phyloP scores from a whole-genome alignment of 129 eudicot species.

The Cynara cardunculus region DNA sequence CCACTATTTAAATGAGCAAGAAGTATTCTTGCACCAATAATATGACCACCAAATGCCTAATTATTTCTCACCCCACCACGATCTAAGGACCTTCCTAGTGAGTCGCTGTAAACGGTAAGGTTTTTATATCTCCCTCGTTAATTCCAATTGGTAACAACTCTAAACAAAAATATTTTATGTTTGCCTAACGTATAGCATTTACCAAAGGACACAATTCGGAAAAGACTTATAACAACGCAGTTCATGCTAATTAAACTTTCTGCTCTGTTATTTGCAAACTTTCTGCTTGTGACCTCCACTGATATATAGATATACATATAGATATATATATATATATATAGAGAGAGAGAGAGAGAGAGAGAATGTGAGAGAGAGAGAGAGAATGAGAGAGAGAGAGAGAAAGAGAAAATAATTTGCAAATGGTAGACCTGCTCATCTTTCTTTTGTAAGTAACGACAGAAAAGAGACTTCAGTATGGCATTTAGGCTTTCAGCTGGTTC shows the following conservation, averaged over 20 bases:
- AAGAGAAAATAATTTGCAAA: conserved; percentile 1
- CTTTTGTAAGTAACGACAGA: conserved; percentile 24
- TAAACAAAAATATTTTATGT: neutral
- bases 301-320: neutral
- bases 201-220: neutral
- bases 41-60: neutral
- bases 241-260: conserved; percentile 10
- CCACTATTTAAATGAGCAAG: neutral
- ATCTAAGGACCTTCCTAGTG: conserved; percentile 4
- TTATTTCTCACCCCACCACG: neutral
- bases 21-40: neutral
- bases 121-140: neutral
- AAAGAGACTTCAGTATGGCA: conserved; percentile 41
- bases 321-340: neutral
- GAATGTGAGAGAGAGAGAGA: no score
- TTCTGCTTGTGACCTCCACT: neutral
- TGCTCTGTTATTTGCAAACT: no score
- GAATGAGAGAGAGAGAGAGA: neutral
- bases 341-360: neutral
- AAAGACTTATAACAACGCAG: conserved; percentile 4
- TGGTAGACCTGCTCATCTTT: conserved; percentile 42
- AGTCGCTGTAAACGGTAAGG: neutral
- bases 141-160: neutral
- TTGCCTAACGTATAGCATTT: neutral
- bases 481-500: conserved; percentile 45